Evolutionary conservation across 441 rosid species (phyloP), one percentile per base, ranked within the genome.

Genomic region (Flueggea neowawraea): DNA sequence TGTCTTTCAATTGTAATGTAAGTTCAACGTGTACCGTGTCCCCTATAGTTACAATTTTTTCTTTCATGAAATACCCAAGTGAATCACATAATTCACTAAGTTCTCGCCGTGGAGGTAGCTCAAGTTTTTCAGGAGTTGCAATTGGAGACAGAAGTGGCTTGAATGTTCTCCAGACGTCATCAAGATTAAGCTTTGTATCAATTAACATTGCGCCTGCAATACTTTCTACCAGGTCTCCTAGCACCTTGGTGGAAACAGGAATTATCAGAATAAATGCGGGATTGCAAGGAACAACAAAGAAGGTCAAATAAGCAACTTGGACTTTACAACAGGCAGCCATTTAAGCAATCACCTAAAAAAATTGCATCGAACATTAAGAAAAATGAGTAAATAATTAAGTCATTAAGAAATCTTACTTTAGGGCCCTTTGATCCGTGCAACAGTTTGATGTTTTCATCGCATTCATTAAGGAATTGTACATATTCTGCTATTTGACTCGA

Each of bases 221-320:
- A 74, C 99, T 91, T 75, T 95, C 98, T 76, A 95, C 79, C 75
- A 91, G 14, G 70, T 95, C 99, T 45, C 97, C 99, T 69, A n/a
- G n/a, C n/a, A n/a, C n/a, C n/a, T n/a, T n/a, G n/a, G n/a, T n/a
- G n/a, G n/a, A 91, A 47, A 68, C 47, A 74, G 68, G 48, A 60
- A 22, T 22, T 22, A 22, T 22, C 28, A 22, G 28, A 45, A 43
- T 43, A 43, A 43, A 11, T 43, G 45, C 12, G 45, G 12, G 45
- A 22, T 22, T 22, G 28, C 28, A 22, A 22, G 28, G 28, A 22
- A 22, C 28, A 22, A 22, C 28, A 22, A 22, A 22, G 28, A 22
- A 22, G 28, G 28, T 22, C 1, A 2, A 22, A 22, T 22, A 22
- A 22, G 28, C 28, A 22, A 22, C 28, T 22, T 22, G 2, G 28